Base-by-base conservation (phyloP, 352 stramenopile genomes). In the Pythium vanterpoolii region DNA sequence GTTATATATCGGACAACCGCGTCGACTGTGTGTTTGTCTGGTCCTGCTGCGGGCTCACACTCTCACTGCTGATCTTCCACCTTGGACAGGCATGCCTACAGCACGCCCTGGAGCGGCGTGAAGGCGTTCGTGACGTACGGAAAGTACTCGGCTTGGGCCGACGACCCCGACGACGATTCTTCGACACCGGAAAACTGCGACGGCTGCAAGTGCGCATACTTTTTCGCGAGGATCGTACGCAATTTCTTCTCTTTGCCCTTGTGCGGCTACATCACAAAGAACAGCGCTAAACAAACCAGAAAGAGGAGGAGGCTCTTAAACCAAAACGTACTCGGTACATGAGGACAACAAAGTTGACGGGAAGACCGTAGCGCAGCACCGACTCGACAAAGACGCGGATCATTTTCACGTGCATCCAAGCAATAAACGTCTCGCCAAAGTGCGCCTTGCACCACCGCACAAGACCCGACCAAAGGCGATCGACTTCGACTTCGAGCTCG, bases 331-430 rank as follows among this genome's bases (percentile, higher is more conserved):
- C 82, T 62, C 79, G 75, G 71, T 90, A 92, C 71, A 95, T 87
- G 60, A 80, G 66, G 53, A 92, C 80, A 19, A 92, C 75, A 64
- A 99, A 98, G 75, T 99, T 97, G 36, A 98, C 90, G 6, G 97
- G 97, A 11, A 99, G 80, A 28, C 97, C 97, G 68, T 99, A 99
- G 58, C 96, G 91, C 55, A 99, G 81, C 50, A 99, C 95, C 61
- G 89, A 98, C 77, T 99, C 97, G 38, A 98, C 95, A 79, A 99
- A 99, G 14, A 97, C 83, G 45, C 96, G 91, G 69, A 99, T 92
- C 70, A 90, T 89, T 79, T 99, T 99, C 63, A 99, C 95, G 71
- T 99, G 96, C 87, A 99, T 98, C 96, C 96, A 99, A 11, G 95
- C 95, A 46, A 98, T 96, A 64, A 98, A 99, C 10, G 93, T 93